Percentiles rank a stretch among this genome's conserved stretches.
Conservation (phyloP, 225 moss, liverwort and hornwort species). For the Pseudoscleropodium purum region DNA sequence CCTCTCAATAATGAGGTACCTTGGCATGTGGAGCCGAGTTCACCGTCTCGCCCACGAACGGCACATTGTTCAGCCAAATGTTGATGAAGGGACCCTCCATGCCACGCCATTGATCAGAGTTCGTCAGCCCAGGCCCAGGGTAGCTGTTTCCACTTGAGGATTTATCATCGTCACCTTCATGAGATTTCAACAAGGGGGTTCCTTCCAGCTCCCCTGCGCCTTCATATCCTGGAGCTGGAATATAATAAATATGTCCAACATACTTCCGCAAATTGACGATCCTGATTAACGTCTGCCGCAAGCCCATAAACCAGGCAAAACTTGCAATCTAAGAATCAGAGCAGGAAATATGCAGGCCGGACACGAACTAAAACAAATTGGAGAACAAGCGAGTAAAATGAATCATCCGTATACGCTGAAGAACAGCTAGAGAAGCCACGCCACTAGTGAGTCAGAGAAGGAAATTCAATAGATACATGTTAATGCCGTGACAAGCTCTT, state of each 20-base stretch:
- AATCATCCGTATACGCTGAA: neutral
- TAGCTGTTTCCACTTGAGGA: conserved; percentile 38
- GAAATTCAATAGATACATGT: neutral
- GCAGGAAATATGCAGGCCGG: neutral
- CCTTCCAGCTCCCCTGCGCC: conserved; percentile 34
- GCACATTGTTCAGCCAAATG: conserved; percentile 91
- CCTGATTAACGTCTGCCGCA: conserved; percentile 61
- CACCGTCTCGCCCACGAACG: conserved; percentile 56
- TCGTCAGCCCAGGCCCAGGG: conserved; percentile 13
- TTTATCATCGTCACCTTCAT: conserved; percentile 31
- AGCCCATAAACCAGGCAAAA: neutral
- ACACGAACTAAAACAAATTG: neutral
- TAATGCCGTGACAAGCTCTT: neutral
- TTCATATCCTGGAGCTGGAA: conserved; percentile 82
- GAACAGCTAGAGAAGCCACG: neutral
- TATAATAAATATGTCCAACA: conserved; percentile 63
- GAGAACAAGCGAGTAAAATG: neutral
- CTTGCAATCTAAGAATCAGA: neutral
- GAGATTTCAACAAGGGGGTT: conserved; percentile 25
- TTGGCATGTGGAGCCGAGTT: conserved; percentile 73
- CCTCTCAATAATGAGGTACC: conserved; percentile 10
- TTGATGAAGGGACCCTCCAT: conserved; percentile 86
- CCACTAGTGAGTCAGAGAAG: neutral
- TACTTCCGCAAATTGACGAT: conserved; percentile 73
- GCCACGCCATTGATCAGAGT: conserved; percentile 48